Evolutionary conservation across 805 yeast species (phyloP), one percentile per base, ranked within the genome.

Genomic region (Saccharomycopsis sp.): DNA sequence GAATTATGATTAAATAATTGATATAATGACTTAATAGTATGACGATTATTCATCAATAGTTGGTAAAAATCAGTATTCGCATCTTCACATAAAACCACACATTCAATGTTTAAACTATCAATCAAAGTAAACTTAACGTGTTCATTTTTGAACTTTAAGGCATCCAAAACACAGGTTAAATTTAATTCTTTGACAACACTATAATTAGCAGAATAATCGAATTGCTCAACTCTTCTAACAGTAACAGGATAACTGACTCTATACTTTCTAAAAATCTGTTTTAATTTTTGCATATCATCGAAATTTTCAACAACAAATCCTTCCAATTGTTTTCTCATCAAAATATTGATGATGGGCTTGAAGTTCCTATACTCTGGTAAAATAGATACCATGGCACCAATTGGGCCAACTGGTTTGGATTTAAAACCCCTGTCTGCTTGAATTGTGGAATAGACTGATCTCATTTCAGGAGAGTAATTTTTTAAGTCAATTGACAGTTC

Each of bases 401-500:
- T 47, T 0, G 98, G 98, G 0, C 97, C 97, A 14, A 79, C 57
- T 0, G 95, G 94, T 27, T 13, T n/a, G n/a, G 12, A 8, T 4
- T 25, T 9, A 0, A 49, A 35, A 12, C 61, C 61, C 2, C n/a
- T n/a, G n/a, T n/a, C n/a, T n/a, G n/a, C n/a, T n/a, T n/a, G n/a
- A n/a, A n/a, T n/a, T n/a, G n/a, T n/a, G n/a, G n/a, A n/a, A n/a
- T n/a, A n/a, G n/a, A n/a, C n/a, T n/a, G n/a, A n/a, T n/a, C n/a
- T n/a, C n/a, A n/a, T n/a, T n/a, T n/a, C n/a, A n/a, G n/a, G n/a
- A n/a, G n/a, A n/a, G n/a, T n/a, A n/a, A 54, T 49, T 3, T 49
- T 23, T 23, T 10, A 23, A 10, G 10, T 8, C 26, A n/a, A n/a
- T n/a, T n/a, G n/a, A n/a, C n/a, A n/a, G n/a, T 10, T 23, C 26